Conservation (phyloP, 73 alveolate species). For the Blepharisma japonicum region DNA sequence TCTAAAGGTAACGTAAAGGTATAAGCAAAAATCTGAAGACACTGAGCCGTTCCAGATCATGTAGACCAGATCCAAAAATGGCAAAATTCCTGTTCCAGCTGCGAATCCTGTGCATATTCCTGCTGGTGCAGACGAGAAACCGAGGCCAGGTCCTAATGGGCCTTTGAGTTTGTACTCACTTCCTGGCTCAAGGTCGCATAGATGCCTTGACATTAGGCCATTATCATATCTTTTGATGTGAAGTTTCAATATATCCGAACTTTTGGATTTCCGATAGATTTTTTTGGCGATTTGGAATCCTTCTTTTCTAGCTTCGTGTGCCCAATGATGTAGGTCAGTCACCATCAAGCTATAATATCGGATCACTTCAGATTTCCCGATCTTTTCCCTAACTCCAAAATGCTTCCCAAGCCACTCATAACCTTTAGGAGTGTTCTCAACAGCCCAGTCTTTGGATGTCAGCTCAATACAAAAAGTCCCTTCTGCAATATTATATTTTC, state of each 20-base stretch:
- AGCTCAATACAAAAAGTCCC: not conserved
- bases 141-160: conserved; percentile 24
- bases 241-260: not conserved
- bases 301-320: not conserved
- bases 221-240: not conserved
- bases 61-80: conserved; percentile 11
- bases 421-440: not conserved
- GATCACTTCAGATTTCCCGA: too few species aligned
- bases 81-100: conserved; percentile 25
- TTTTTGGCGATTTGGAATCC: not conserved
- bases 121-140: not conserved
- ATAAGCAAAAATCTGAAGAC: not conserved
- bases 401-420: not conserved
- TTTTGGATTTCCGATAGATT: not conserved
- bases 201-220: conserved; percentile 19
- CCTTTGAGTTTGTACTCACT: not conserved
- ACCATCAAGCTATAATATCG: not conserved
- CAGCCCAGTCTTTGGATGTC: not conserved
- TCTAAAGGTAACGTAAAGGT: not conserved
- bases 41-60: not conserved
- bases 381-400: not conserved
- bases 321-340: not conserved
- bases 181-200: not conserved
- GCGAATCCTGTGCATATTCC: not conserved
- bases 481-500: not conserved